A percentile compares a stretch with the other conserved stretches of the same genome.
Evolutionary conservation across 192 early-diverging fungal genomes (phyloP).

Genomic region (Gonapodya sp.): DNA sequence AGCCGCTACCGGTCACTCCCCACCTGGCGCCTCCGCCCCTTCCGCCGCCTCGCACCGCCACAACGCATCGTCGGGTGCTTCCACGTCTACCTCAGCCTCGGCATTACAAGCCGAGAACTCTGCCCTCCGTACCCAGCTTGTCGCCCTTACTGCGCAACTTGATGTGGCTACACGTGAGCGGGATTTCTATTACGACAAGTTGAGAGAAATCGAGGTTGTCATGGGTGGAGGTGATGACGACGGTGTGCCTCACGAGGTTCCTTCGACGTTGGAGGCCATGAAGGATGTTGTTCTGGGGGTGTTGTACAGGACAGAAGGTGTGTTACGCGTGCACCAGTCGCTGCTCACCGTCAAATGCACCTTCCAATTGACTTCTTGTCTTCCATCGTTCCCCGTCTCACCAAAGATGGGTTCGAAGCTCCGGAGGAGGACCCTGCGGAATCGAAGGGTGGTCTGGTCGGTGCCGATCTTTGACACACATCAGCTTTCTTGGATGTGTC

Average conservation of each 20-base stretch:
- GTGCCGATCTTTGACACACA: no score
- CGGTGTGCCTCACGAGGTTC: slow-evolving; percentile 40
- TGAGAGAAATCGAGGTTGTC: slow-evolving; percentile 88
- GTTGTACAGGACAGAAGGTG: slow-evolving; percentile 80
- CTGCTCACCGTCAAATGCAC: not conserved
- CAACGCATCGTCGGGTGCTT: not conserved
- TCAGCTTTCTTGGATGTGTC: no score
- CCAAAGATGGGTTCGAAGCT: not conserved
- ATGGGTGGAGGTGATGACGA: slow-evolving; percentile 55
- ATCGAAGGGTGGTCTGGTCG: not conserved
- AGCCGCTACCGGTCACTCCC: slow-evolving; percentile 21
- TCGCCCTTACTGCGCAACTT: slow-evolving; percentile 71
- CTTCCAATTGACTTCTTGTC: not conserved
- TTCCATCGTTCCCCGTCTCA: not conserved
- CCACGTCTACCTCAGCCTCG: no score
- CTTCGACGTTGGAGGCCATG: slow-evolving; percentile 34
- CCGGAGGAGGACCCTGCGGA: not conserved
- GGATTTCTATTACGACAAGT: slow-evolving; percentile 93
- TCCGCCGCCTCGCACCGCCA: slow-evolving; percentile 5
- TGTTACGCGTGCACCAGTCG: not conserved
- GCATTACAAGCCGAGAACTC: slow-evolving; percentile 18
- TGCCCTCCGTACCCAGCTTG: slow-evolving; percentile 21
- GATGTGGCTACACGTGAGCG: slow-evolving; percentile 93
- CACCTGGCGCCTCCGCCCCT: slow-evolving; percentile 15
- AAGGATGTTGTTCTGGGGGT: slow-evolving; percentile 74